phyloP scores from a whole-genome alignment of 1,139 yeast species.

The Debaryomyces udenii region DNA sequence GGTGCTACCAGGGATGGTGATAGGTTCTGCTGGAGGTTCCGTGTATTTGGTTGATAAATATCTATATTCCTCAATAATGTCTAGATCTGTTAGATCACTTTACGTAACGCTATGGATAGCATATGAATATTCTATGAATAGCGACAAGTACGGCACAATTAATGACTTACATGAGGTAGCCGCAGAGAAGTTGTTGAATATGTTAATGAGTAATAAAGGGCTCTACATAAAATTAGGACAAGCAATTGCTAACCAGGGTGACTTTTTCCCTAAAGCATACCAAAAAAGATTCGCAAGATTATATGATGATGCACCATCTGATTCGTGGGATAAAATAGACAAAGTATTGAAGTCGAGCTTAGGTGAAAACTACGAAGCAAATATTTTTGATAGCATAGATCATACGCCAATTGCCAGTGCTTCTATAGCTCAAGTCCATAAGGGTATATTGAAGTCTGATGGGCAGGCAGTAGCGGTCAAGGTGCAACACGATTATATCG shows the following conservation, averaged over 20 bases:
- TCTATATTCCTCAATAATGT: constrained; percentile 50
- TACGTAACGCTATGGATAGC: constrained; percentile 56
- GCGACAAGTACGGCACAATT: constrained; percentile 40
- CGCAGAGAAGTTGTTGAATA: constrained; percentile 55
- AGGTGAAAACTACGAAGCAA: constrained; percentile 48
- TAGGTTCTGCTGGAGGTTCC: constrained; percentile 17
- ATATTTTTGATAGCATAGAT: constrained; percentile 50
- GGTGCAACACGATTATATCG: constrained; percentile 65
- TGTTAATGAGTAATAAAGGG: constrained; percentile 65
- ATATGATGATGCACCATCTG: constrained; percentile 74
- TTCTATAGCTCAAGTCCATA: constrained; percentile 74
- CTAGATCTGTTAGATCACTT: constrained; percentile 57
- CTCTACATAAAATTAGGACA: constrained; percentile 77
- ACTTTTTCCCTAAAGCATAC: constrained; percentile 64
- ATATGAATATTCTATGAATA: constrained; percentile 58
- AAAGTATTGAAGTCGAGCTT: constrained; percentile 45
- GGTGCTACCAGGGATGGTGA: constrained; percentile 11
- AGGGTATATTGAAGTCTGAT: constrained; percentile 47
- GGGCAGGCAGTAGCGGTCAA: constrained; percentile 68
- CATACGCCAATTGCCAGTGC: constrained; percentile 69
- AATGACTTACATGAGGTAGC: constrained; percentile 61
- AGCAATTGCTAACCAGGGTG: constrained; percentile 72
- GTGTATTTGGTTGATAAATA: constrained; percentile 43
- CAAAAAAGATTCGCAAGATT: constrained; percentile 57
- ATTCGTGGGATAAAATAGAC: constrained; percentile 60